Base-by-base conservation (phyloP, 257 asterid species). In the Cordia subcordata region DNA sequence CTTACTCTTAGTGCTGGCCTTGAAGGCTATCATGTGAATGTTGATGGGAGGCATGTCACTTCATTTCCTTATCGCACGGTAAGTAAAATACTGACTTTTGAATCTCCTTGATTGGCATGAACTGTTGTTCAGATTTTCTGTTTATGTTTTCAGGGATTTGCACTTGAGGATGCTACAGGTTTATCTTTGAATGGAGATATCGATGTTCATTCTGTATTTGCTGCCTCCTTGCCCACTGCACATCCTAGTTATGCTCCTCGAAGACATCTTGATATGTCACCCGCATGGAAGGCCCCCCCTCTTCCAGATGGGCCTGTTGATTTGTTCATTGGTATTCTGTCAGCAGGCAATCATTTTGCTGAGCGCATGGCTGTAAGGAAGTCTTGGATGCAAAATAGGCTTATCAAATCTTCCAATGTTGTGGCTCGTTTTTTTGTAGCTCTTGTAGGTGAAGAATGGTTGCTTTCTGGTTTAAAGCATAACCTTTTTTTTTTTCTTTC, bases 161-260 rank as follows among this genome's bases (percentile, higher is more conserved):
- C 91, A 4, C 94, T 88, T 10, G 96, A 92, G 74, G 99, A 92
- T 78, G 96, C 99, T 55, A 92, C 99, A 14, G 99, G 99, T 37
- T 79, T 92, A 52, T 77, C 82, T 23, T 55, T 92, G 73, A 86
- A 78, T 49, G 96, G 96, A 37, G 96, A 92, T 64, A 71, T 92
- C 13, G 89, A 88, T 63, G 75, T 88, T 51, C 90, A 79, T 64
- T 84, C 85, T 14, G 63, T 92, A 64, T 77, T 92, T 70, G 94
- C 91, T 72, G 95, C 91, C 65, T 86, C 99, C 22, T 81, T 92
- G 77, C 99, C 99, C 38, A 68, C 90, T 49, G 76, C 93, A 23
- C 94, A 92, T 75, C 96, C 95, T 47, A 92, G 94, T 77, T 92
- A 78, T 64, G 88, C 82, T 78, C 96, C 96, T 55, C 96, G 88